phyloP scores from a whole-genome alignment of 1,139 yeast genomes.

The Geotrichum carabidarum region DNA sequence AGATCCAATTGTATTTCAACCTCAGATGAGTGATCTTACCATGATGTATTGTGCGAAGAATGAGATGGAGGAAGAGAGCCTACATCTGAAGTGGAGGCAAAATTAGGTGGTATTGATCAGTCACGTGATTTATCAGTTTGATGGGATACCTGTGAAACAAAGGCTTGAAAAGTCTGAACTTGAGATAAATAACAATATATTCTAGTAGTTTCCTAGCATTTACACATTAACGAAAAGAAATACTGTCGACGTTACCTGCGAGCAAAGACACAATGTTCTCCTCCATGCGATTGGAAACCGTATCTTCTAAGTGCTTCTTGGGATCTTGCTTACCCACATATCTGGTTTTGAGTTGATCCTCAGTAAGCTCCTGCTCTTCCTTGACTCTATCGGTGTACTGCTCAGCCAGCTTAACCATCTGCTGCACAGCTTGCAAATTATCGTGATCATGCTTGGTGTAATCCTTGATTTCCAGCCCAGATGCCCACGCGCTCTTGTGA shows the following conservation, averaged over 20 bases:
- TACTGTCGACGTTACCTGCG: slow-evolving; percentile 83
- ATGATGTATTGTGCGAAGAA: slow-evolving; percentile 5
- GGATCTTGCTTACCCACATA: slow-evolving; percentile 99
- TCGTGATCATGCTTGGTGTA: slow-evolving; percentile 73
- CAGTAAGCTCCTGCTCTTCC: slow-evolving; percentile 84
- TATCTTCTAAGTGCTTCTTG: slow-evolving; percentile 89
- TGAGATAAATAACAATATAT: not conserved
- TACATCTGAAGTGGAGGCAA: not conserved
- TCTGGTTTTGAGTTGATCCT: slow-evolving; percentile 87
- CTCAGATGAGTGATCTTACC: slow-evolving; percentile 2
- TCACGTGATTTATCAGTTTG: not conserved
- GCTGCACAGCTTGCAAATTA: slow-evolving; percentile 66
- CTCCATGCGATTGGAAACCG: slow-evolving; percentile 80
- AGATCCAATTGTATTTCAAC: not conserved
- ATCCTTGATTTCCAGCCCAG: slow-evolving; percentile 76
- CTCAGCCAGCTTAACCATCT: slow-evolving; percentile 85
- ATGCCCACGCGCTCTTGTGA: slow-evolving; percentile 95
- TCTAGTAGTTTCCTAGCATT: not conserved
- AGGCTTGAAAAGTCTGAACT: too few relatives aligned
- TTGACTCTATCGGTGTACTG: slow-evolving; percentile 85
- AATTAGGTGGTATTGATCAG: not conserved
- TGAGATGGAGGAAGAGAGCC: not conserved
- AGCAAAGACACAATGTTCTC: slow-evolving; percentile 82
- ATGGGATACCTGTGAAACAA: not conserved
- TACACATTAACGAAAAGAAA: slow-evolving; percentile 39